phyloP scores from a whole-genome alignment of 2,329 filamentous ascomycete genomes.

The Diplodia mutila region DNA sequence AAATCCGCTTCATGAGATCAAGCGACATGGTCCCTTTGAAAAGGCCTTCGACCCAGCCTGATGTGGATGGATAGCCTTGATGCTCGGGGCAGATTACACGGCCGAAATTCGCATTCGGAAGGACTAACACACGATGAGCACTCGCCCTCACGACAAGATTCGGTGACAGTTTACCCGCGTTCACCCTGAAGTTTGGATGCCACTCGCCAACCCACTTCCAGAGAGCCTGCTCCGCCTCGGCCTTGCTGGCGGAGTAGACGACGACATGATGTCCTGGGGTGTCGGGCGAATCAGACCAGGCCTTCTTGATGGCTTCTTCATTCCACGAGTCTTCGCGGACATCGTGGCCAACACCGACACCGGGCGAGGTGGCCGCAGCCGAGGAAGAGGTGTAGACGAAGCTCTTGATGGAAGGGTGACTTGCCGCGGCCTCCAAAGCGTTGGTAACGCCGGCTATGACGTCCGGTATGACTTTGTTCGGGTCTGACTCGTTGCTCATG shows the following conservation, averaged over 20 bases:
- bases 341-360: neutral
- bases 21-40: neutral
- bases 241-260: conserved; percentile 50
- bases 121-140: neutral
- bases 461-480: neutral
- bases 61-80: neutral
- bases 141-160: neutral
- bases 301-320: neutral
- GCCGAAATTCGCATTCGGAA: neutral
- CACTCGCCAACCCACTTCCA: conserved; percentile 43
- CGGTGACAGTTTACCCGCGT: neutral
- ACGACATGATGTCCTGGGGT: neutral
- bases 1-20: too few species aligned
- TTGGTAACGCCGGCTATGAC: neutral
- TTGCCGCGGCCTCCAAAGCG: neutral
- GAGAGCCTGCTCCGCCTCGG: conserved; percentile 45
- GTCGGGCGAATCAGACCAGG: neutral
- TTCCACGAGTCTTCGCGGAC: neutral
- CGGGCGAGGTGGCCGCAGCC: neutral
- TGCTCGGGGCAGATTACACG: neutral
- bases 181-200: neutral
- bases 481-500: neutral
- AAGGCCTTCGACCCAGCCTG: neutral
- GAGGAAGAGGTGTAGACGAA: neutral
- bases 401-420: neutral